Conservation (phyloP, 2,329 filamentous ascomycete genomes). For the Xylaria sp. region DNA sequence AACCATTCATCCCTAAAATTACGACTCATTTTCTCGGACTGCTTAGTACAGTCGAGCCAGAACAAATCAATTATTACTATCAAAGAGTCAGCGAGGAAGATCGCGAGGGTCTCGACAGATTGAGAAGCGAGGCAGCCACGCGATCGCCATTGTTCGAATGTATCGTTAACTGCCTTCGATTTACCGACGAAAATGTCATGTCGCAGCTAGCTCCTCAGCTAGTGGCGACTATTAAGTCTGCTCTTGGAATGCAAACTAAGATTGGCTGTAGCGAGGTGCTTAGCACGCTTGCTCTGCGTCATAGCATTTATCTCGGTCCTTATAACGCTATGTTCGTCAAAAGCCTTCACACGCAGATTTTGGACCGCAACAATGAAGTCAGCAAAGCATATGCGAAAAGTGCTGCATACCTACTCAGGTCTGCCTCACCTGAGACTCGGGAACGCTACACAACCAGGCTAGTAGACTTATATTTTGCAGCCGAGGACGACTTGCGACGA, state of each 20-base stretch:
- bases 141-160: constrained; percentile 92
- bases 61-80: constrained; percentile 92
- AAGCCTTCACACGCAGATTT: constrained; percentile 80
- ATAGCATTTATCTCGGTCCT: constrained; percentile 77
- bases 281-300: constrained; percentile 84
- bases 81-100: constrained; percentile 89
- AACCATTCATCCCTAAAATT: constrained; percentile 83
- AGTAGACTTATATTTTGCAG: constrained; percentile 80
- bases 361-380: constrained; percentile 95
- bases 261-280: constrained; percentile 89
- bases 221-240: constrained; percentile 82
- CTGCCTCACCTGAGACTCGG: constrained; percentile 61
- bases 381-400: constrained; percentile 88
- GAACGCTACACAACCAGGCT: constrained; percentile 63
- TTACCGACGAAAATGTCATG: constrained; percentile 83
- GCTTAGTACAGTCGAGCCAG: constrained; percentile 87
- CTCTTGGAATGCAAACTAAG: constrained; percentile 92
- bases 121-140: constrained; percentile 83
- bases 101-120: constrained; percentile 88
- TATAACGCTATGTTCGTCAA: constrained; percentile 81
- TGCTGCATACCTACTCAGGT: constrained; percentile 83
- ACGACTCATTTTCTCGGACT: constrained; percentile 83
- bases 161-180: constrained; percentile 87
- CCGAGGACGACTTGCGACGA: constrained; percentile 80
- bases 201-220: constrained; percentile 76